These are phyloP conservation scores for Naematelia aurantialba DNA, from an alignment of 768 basidiomycete genomes.

Conservation along the genomic window DNA sequence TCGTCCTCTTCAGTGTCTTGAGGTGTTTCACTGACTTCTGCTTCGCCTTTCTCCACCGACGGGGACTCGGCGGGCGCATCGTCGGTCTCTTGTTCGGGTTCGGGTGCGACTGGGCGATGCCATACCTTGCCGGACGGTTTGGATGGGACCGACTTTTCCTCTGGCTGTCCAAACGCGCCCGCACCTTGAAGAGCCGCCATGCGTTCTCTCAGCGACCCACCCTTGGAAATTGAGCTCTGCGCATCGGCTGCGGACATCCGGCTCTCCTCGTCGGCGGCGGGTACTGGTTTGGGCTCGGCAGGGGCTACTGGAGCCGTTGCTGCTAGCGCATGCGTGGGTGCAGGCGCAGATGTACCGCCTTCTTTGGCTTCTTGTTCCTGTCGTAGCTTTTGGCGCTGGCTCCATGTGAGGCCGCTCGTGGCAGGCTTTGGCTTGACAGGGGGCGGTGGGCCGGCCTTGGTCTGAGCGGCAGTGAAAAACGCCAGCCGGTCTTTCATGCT, in stretches of 20 bases:
- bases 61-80: constrained; percentile 8
- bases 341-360: constrained; percentile 13
- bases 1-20: constrained; percentile 39
- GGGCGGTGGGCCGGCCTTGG: constrained; percentile 34
- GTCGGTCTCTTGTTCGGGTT: constrained; percentile 29
- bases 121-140: constrained; percentile 68
- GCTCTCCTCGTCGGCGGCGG: constrained; percentile 12
- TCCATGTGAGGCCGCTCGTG: constrained; percentile 44
- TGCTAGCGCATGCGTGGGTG: constrained; percentile 16
- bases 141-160: constrained; percentile 58
- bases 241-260: constrained; percentile 68
- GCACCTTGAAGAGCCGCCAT: constrained; percentile 90
- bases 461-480: constrained; percentile 44
- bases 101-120: constrained; percentile 63
- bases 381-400: constrained; percentile 46
- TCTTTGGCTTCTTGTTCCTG: constrained; percentile 46
- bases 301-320: constrained; percentile 14
- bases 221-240: constrained; percentile 72
- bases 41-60: constrained; percentile 6
- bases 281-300: constrained; percentile 7
- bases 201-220: constrained; percentile 78
- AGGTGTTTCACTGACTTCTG: constrained; percentile 22
- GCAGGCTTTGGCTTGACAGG: constrained; percentile 48
- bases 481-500: constrained; percentile 47
- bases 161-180: constrained; percentile 66